Evolutionary conservation across 1,139 yeast genomes (phyloP), one percentile per base, ranked within the genome.

Genomic region (Taphrina deformans): DNA sequence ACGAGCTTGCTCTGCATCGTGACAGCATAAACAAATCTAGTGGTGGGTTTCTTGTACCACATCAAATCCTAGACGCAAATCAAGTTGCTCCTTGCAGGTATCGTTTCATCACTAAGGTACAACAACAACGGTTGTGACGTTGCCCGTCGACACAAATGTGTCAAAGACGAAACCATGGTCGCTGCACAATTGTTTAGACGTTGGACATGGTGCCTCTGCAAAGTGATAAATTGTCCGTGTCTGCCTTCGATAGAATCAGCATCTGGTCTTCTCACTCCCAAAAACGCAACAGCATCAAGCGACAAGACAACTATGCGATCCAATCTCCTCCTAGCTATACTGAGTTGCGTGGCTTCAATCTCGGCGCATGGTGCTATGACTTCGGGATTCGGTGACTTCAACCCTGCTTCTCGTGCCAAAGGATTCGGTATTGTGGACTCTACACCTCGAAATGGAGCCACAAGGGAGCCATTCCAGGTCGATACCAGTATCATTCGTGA

Each of bases 341-440:
- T 48, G 14, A 23, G 35, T 21, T 48, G 53, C 16, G 33, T 29
- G 2, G 53, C 12, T 16, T 48, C 53, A 9, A 23, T 48, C 18
- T 24, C 58, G 29, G 58, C 58, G 2, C 58, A 53, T 23, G 58
- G 58, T 18, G 58, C 58, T n/a, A 38, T 53, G 41, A 53, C 46
- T 12, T 18, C 48, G 1, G 58, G 41, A 10, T 35, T 38, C 14
- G 58, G 58, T 18, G 40, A 53, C 38, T 29, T 31, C 12, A 24
- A 53, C 14, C 58, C 58, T 14, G 12, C 31, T 16, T 18, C 24
- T 24, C 26, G 23, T 4, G 58, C 33, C 29, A 38, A 35, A 18
- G 58, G 23, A 14, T 40, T 53, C 23, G 58, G 58, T 4, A 38
- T 53, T 26, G 48, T 35, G 16, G 46, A 35, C 6, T 12, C 58